Evolutionary conservation across 2,329 filamentous ascomycete species (phyloP).

Genomic region (Byssoonygena ceratinophila): DNA sequence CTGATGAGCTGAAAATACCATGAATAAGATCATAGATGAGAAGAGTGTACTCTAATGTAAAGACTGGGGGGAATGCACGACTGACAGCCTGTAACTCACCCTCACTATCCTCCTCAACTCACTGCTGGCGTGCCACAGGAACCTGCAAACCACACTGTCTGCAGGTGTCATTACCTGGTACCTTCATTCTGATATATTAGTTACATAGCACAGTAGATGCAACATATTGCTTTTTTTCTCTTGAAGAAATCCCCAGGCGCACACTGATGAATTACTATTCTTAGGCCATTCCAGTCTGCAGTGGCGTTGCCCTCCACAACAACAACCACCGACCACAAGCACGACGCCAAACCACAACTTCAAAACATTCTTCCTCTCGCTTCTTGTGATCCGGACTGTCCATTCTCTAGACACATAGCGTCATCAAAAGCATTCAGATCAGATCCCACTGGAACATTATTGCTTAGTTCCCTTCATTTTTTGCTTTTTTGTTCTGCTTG

Average conservation of each 20-base stretch:
- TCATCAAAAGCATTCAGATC: neutral
- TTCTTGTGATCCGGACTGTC: neutral
- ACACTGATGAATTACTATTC: neutral
- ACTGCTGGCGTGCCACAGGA: too few species aligned
- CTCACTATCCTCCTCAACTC: too few species aligned
- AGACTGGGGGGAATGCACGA: neutral
- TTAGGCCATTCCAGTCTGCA: neutral
- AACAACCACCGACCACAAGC: slow-evolving; percentile 9
- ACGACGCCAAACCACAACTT: slow-evolving; percentile 3
- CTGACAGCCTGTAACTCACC: neutral
- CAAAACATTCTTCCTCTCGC: slow-evolving; percentile 21
- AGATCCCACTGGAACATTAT: neutral
- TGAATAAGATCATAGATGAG: too few species aligned
- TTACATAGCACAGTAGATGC: too few species aligned
- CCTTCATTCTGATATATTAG: too few species aligned
- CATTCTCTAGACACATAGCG: neutral
- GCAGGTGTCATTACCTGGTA: too few species aligned
- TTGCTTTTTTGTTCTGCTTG: neutral
- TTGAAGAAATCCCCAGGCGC: too few species aligned
- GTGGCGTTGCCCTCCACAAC: slow-evolving; percentile 28
- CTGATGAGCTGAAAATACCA: too few species aligned
- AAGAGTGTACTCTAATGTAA: neutral
- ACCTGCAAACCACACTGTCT: too few species aligned
- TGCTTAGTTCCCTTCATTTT: neutral
- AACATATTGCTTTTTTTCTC: too few species aligned